Evolutionary conservation across 208 protist species (phyloP), one percentile per base, ranked within the genome.

Genomic region (Angomonas deanei): DNA sequence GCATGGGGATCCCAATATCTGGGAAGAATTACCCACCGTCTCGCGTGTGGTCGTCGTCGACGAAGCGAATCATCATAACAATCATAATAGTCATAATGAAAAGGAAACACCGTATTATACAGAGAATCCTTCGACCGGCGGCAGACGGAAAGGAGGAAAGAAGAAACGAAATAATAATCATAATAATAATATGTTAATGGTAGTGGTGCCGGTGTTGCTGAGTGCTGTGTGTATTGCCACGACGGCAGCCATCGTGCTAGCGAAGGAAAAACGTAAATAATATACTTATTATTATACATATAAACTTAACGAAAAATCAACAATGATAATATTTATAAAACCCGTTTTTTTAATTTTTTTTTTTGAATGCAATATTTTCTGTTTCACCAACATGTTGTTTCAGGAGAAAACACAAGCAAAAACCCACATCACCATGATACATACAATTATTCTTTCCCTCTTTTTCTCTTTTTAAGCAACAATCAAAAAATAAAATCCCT

Each of bases 11-110:
- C 68, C 81, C 1, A 61, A 28, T 30, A 55, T 89, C 30, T 94
- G 88, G 85, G 75, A 88, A 52, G 82, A 92, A 32, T 71, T 94
- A 31, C 84, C 84, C 5, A 63, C 79, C 10, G 82, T 87, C 27
- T 76, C 68, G 2, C 77, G 80, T 13, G 70, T 84, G 26, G 28
- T 76, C 53, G 65, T 88, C n/a, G 34, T 57, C 33, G 62, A 72
- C 57, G 63, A 66, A 8, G 36, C 8, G 36, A 15, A 15, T 15
- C 11, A 42, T 8, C 15, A 8, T 15, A 42, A 42, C 11, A 42
- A 42, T 8, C 36, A 42, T 8, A 8, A 42, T 15, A 8, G n/a
- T n/a, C n/a, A n/a, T n/a, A n/a, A n/a, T n/a, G n/a, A n/a, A n/a
- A n/a, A n/a, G n/a, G n/a, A n/a, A n/a, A n/a, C n/a, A n/a, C n/a